These are phyloP conservation scores for Mycocentrospora acerina DNA, from an alignment of 2,329 filamentous ascomycete species.

Conservation along the genomic window DNA sequence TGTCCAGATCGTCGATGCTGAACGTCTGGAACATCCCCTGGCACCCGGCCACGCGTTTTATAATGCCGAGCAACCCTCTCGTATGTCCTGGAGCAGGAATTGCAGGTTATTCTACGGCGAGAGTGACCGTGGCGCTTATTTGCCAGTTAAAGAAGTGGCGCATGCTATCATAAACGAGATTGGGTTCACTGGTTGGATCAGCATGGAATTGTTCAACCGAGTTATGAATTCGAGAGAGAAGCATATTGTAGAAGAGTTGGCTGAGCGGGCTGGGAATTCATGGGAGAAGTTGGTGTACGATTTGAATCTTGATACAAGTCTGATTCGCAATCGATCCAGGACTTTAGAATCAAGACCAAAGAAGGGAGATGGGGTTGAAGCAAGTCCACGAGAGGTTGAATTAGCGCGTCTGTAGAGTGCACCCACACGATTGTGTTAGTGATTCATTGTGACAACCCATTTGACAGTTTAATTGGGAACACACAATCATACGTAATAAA, in stretches of 20 bases:
- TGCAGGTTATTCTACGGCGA: conserved; percentile 70
- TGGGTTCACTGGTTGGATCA: conserved; percentile 69
- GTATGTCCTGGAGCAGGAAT: conserved; percentile 80
- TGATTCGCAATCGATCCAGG: too few species aligned
- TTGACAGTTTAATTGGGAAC: too few species aligned
- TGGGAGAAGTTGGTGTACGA: conserved; percentile 55
- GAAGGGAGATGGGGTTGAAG: too few species aligned
- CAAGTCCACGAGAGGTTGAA: too few species aligned
- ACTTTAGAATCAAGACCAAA: too few species aligned
- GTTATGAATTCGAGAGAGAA: conserved; percentile 57
- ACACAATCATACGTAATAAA: too few species aligned
- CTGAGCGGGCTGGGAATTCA: conserved; percentile 51
- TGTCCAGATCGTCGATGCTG: conserved; percentile 75
- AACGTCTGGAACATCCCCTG: conserved; percentile 61
- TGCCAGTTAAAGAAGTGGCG: conserved; percentile 65
- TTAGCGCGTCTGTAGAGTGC: too few species aligned
- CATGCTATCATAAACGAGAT: conserved; percentile 63
- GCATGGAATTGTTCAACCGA: conserved; percentile 69
- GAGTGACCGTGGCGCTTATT: conserved; percentile 62
- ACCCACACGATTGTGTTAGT: too few species aligned
- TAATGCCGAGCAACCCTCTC: conserved; percentile 57
- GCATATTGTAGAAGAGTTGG: conserved; percentile 57
- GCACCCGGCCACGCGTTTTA: conserved; percentile 60
- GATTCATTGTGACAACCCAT: too few species aligned
- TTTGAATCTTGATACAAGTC: conserved; percentile 23